Percentiles rank a stretch among this genome's conserved stretches.
Conservation (phyloP, 192 early-diverging fungal species). For the Rhizophagus prolifer region DNA sequence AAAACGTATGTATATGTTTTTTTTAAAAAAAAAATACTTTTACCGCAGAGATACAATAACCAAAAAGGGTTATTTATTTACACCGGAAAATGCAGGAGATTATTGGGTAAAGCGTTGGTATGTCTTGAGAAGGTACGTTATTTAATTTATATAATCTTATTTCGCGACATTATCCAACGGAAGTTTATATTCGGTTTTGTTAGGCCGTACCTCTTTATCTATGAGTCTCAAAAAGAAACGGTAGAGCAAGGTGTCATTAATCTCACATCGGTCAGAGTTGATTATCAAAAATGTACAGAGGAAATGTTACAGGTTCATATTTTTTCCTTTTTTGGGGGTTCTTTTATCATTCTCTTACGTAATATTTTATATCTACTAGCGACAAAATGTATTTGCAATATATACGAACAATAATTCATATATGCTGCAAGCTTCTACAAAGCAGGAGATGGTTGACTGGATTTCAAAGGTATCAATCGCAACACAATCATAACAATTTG, state of each 20-base stretch:
- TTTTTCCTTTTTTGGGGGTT: neutral
- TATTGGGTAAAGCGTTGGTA: conserved; percentile 78
- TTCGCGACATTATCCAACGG: neutral
- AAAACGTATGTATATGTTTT: conserved; percentile 38
- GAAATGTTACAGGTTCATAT: conserved; percentile 55
- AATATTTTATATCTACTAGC: conserved; percentile 37
- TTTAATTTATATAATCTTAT: neutral
- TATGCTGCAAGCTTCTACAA: conserved; percentile 62
- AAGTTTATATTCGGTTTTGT: neutral
- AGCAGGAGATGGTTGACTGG: conserved; percentile 69
- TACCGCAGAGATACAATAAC: conserved; percentile 49
- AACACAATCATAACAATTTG: neutral
- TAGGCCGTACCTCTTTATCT: conserved; percentile 81
- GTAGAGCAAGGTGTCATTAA: conserved; percentile 78
- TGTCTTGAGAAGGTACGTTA: conserved; percentile 62
- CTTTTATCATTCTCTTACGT: neutral
- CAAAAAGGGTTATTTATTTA: conserved; percentile 52
- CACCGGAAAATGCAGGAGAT: conserved; percentile 58
- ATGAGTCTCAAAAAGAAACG: conserved; percentile 57
- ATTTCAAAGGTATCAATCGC: conserved; percentile 39
- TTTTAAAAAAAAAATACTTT: too few species aligned
- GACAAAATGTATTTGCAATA: conserved; percentile 67
- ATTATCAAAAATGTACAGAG: conserved; percentile 55
- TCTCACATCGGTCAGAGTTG: conserved; percentile 63
- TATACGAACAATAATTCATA: conserved; percentile 64